Conservation (phyloP, 2,329 filamentous ascomycete species). For the Phaeosphaeria sp. region DNA sequence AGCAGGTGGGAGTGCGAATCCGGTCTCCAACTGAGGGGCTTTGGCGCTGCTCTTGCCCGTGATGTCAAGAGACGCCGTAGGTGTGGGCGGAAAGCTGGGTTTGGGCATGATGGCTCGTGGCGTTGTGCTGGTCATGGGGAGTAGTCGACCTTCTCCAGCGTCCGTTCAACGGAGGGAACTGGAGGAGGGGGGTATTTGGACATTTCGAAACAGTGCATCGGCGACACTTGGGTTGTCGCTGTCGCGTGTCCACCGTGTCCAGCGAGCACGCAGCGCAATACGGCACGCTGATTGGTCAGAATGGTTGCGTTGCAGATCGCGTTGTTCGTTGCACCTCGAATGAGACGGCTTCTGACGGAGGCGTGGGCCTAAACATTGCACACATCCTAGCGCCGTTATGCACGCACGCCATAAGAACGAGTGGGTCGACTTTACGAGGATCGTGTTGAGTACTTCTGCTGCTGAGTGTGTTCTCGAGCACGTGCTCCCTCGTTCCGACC, state of each 20-base stretch:
- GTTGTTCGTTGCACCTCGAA: constrained; percentile 29
- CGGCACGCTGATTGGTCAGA: constrained; percentile 29
- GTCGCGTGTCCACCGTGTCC: constrained; percentile 40
- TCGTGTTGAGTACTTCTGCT: constrained; percentile 5
- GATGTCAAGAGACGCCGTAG: constrained; percentile 81
- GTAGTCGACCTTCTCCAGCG: constrained; percentile 13
- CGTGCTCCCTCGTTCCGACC: constrained; percentile 12
- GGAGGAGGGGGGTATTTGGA: constrained; percentile 16
- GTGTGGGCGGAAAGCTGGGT: constrained; percentile 73
- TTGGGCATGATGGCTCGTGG: constrained; percentile 65
- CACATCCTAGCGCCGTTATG: constrained; percentile 13
- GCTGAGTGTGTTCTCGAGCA: constrained; percentile 15
- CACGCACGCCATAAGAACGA: constrained; percentile 18
- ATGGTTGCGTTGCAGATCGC: constrained; percentile 4
- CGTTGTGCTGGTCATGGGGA: constrained; percentile 20
- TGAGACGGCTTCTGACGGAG: constrained; percentile 29
- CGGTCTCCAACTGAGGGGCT: constrained; percentile 67
- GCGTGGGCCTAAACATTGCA: constrained; percentile 28
- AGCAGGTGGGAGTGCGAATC: constrained; percentile 79
- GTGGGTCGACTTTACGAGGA: constrained; percentile 12
- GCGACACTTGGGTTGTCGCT: constrained; percentile 31
- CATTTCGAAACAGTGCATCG: constrained; percentile 12
- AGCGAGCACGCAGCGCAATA: background rate
- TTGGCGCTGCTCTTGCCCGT: constrained; percentile 71
- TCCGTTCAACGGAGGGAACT: constrained; percentile 5